Percentiles rank a stretch among this genome's conserved stretches.
phyloP scores from a whole-genome alignment of 140 eudicot species.

The Cichorium intybus region DNA sequence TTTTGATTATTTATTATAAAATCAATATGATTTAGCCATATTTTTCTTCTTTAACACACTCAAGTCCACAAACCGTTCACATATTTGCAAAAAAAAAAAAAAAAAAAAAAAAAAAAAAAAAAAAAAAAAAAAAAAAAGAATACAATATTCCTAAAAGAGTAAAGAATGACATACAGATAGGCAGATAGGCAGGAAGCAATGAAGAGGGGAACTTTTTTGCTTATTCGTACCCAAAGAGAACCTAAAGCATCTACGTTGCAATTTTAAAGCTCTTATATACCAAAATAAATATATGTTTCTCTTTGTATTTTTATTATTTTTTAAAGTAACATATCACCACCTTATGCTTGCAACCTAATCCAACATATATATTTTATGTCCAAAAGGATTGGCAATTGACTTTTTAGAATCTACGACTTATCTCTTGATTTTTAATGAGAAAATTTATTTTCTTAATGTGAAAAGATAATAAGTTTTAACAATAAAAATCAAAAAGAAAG shows the following conservation, averaged over 20 bases:
- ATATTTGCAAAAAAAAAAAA: neutral
- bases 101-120: neutral
- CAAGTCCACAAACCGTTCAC: neutral
- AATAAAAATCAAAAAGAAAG: neutral
- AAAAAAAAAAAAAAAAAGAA: neutral
- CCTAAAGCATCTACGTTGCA: conserved; percentile 9
- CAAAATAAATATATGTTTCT: neutral
- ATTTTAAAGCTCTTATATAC: neutral
- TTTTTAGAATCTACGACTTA: neutral
- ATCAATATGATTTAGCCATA: too few species aligned
- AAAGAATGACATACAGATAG: conserved; percentile 18
- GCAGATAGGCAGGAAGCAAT: conserved; percentile 19
- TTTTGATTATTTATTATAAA: too few species aligned
- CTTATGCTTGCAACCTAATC: conserved; percentile 17
- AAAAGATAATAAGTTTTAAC: neutral
- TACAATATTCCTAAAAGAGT: conserved; percentile 16
- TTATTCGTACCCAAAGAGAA: conserved; percentile 6
- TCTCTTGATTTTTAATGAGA: neutral
- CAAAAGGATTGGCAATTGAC: neutral
- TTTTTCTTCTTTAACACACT: too few species aligned
- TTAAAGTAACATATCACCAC: neutral
- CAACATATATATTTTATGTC: conserved; percentile 7
- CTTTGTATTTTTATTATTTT: neutral
- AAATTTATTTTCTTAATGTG: neutral
- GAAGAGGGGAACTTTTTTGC: conserved; percentile 7